Evolutionary conservation across 2,329 filamentous ascomycete genomes (phyloP).

Genomic region (Penicillium sp.): DNA sequence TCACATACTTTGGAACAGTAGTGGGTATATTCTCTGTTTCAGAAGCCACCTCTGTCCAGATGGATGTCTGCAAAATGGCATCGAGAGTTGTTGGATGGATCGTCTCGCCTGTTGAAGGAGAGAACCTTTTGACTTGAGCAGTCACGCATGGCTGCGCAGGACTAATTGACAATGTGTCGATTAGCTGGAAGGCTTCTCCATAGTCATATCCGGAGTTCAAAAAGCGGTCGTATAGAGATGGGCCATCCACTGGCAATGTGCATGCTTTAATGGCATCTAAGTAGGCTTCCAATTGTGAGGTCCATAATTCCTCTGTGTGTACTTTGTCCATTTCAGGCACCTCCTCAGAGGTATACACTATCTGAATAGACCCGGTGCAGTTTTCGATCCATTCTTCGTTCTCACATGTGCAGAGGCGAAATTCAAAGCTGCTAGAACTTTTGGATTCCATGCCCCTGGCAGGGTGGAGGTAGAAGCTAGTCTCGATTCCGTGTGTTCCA

Average conservation of each 20-base stretch:
- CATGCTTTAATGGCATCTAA: neutral
- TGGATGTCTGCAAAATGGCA: slow-evolving; percentile 12
- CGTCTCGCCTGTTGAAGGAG: neutral
- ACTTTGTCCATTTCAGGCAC: neutral
- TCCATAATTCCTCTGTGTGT: slow-evolving; percentile 1
- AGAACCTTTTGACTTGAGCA: neutral
- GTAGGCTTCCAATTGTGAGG: neutral
- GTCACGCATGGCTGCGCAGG: neutral
- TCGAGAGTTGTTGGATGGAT: slow-evolving; percentile 16
- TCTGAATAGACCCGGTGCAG: neutral
- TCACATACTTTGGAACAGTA: neutral
- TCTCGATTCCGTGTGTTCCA: slow-evolving; percentile 2
- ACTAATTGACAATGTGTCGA: neutral
- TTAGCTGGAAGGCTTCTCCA: slow-evolving; percentile 1
- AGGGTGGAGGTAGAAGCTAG: neutral
- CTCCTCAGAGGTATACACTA: neutral
- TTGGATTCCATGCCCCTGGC: neutral
- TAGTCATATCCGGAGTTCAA: slow-evolving; percentile 2
- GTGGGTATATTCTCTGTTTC: neutral
- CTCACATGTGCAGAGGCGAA: slow-evolving; percentile 6
- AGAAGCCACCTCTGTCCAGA: neutral
- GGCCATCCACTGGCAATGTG: neutral
- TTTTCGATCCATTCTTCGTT: slow-evolving; percentile 7
- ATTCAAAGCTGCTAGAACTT: slow-evolving; percentile 1
- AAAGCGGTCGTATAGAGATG: neutral